phyloP scores from a whole-genome alignment of 352 stramenopile species.

The Globisporangium apiculatum region DNA sequence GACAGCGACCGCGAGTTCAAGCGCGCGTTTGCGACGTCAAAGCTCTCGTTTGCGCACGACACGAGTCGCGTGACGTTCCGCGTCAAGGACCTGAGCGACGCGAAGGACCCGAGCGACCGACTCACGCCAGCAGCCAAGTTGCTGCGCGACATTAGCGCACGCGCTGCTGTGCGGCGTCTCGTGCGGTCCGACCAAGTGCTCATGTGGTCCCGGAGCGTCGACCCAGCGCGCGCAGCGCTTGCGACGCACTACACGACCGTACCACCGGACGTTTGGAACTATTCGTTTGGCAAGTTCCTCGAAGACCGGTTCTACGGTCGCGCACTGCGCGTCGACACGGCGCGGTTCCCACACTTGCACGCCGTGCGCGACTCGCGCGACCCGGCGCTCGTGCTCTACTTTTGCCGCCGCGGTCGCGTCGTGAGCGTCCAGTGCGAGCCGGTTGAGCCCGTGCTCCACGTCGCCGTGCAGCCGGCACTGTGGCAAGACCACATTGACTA shows the following conservation, averaged over 20 bases:
- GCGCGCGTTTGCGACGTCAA: constrained; percentile 66
- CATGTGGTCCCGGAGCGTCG: constrained; percentile 59
- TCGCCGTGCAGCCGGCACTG: constrained; percentile 72
- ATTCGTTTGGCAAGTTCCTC: constrained; percentile 85
- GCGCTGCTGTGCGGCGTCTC: constrained; percentile 37
- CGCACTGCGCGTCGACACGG: constrained; percentile 58
- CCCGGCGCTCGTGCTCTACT: constrained; percentile 67
- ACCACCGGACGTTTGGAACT: constrained; percentile 70
- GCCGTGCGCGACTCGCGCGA: constrained; percentile 54
- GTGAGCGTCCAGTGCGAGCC: constrained; percentile 76
- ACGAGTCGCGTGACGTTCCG: constrained; percentile 61
- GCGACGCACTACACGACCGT: constrained; percentile 54
- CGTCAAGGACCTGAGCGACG: constrained; percentile 63
- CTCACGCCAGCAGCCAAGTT: constrained; percentile 44
- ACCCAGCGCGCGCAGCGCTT: constrained; percentile 20
- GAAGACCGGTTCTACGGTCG: constrained; percentile 84
- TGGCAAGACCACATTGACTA: constrained; percentile 81
- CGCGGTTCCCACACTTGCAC: constrained; percentile 57
- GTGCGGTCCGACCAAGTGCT: constrained; percentile 57
- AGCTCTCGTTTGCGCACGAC: constrained; percentile 81
- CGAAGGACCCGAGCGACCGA: constrained; percentile 56
- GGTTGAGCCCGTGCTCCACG: constrained; percentile 73
- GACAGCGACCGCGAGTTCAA: constrained; percentile 70
- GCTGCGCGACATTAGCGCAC: constrained; percentile 55
- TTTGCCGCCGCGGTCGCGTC: constrained; percentile 60